Evolutionary conservation across 2,329 filamentous ascomycete species (phyloP).

Genomic region (Penicillium hordei): DNA sequence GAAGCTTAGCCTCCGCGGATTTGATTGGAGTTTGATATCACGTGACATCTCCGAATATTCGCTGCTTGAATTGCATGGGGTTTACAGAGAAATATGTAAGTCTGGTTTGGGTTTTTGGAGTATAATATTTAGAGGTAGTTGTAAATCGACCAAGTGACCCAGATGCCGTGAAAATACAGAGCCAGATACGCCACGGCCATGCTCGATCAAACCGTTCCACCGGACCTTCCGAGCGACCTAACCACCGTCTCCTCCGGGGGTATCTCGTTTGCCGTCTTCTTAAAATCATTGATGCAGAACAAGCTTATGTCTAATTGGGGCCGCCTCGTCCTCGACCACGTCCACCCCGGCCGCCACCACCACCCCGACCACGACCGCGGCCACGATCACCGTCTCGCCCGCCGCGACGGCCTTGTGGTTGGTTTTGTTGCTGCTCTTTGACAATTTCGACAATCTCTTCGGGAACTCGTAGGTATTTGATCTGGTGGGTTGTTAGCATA

Average conservation of each 20-base stretch:
- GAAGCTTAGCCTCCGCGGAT: slow-evolving; percentile 6
- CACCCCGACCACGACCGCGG: slow-evolving; percentile 44
- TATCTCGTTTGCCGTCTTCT: slow-evolving; percentile 36
- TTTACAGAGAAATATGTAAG: neutral
- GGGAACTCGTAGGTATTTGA: slow-evolving; percentile 95
- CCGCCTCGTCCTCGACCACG: slow-evolving; percentile 46
- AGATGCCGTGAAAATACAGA: slow-evolving; percentile 36
- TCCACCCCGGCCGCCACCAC: slow-evolving; percentile 33
- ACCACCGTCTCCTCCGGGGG: slow-evolving; percentile 31
- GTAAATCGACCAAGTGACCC: slow-evolving; percentile 24
- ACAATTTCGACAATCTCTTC: slow-evolving; percentile 95
- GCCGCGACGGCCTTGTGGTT: slow-evolving; percentile 49
- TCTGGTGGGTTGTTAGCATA: slow-evolving; percentile 55
- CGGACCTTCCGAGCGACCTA: slow-evolving; percentile 30
- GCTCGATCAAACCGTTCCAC: slow-evolving; percentile 36
- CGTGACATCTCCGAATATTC: slow-evolving; percentile 9
- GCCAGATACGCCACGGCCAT: slow-evolving; percentile 44
- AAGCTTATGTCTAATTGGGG: slow-evolving; percentile 19
- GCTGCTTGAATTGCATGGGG: neutral
- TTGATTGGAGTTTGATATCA: slow-evolving; percentile 13
- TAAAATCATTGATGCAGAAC: slow-evolving; percentile 17
- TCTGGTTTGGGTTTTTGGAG: slow-evolving; percentile 7
- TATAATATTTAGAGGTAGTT: slow-evolving; percentile 18
- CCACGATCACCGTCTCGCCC: slow-evolving; percentile 37
- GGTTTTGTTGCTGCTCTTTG: slow-evolving; percentile 83